A percentile compares a stretch with the other conserved stretches of the same genome.
Evolutionary conservation across 768 basidiomycete genomes (phyloP).

Genomic region (Candolleomyces aberdarensis): DNA sequence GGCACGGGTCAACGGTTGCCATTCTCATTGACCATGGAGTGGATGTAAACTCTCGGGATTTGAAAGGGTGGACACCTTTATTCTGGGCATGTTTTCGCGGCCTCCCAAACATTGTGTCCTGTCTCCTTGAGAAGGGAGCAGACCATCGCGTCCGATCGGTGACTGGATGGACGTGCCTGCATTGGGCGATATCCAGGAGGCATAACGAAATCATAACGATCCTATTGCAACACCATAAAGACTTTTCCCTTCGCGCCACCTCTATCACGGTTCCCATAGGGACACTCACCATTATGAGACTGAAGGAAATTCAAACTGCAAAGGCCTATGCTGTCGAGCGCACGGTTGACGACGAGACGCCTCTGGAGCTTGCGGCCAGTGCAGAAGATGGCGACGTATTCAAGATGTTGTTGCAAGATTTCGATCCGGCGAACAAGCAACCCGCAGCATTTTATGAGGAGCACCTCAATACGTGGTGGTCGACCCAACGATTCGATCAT

Average conservation of each 20-base stretch:
- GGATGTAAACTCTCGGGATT: not conserved
- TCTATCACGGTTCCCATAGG: not conserved
- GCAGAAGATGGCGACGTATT: not conserved
- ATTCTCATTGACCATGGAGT: not conserved
- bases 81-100: not conserved
- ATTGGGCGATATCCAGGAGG: not conserved
- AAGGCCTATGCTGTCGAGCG: not conserved
- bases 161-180: not conserved
- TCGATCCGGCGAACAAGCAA: not conserved
- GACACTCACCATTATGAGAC: not conserved
- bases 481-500: not conserved
- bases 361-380: not conserved
- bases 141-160: not conserved
- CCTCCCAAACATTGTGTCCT: not conserved
- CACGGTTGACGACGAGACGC: not conserved
- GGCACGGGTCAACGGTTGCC: not conserved
- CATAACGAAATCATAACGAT: not conserved
- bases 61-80: not conserved
- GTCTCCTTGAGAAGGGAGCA: not conserved
- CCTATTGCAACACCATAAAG: not conserved
- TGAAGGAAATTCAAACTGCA: not conserved
- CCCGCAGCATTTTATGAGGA: not conserved
- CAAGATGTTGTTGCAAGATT: not conserved
- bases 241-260: not conserved
- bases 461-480: not conserved